Base-by-base conservation (phyloP, 2,329 filamentous ascomycete species). In the Sporothrix mexicana region DNA sequence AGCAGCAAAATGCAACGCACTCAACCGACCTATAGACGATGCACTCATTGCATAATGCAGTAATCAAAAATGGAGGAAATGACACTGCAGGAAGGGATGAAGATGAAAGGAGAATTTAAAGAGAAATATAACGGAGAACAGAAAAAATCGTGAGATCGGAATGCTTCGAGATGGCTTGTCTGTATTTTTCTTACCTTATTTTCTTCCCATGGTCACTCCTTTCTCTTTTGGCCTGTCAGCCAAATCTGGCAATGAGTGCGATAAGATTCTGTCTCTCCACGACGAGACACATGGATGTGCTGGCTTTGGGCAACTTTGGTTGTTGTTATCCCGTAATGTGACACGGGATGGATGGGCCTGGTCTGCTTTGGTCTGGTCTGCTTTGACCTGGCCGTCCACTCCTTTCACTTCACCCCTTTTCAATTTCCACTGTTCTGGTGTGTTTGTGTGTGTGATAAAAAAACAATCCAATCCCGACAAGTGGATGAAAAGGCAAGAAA, bases 161-260 rank as follows among this genome's bases (percentile, higher is more conserved):
- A 23, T 43, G 20, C 36, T 64, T 23, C 17, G 10, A 59, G 17
- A 36, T 17, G 30, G 10, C 30, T 15, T 59, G 13, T 15, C 55
- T 25, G 36, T 59, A 55, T 13, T n/a, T 62, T 62, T n/a, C 47
- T 41, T 43, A 13, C 20, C 6, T 12, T 62, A 12, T 62, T 5
- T 23, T 49, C 47, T 49, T 49, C 10, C 47, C 47, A 6, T 49
- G 13, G 36, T 17, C 23, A 12, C 59, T 30, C 30, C 30, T 66
- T 47, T 55, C 20, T 20, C 25, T 57, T 43, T 55, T 3, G 41
- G 8, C 25, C 36, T 13, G 8, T 13, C 17, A 36, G 55, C 70
- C 66, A 7, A 23, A 61, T 70, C 13, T 23, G 73, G 73, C 45
- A 74, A 74, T 61, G 59, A 74, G 30, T 72, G 73, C 73, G 72